Evolutionary conservation across 2,329 filamentous ascomycete species (phyloP), one percentile per base, ranked within the genome.

Genomic region (Xylariaceae sp.): DNA sequence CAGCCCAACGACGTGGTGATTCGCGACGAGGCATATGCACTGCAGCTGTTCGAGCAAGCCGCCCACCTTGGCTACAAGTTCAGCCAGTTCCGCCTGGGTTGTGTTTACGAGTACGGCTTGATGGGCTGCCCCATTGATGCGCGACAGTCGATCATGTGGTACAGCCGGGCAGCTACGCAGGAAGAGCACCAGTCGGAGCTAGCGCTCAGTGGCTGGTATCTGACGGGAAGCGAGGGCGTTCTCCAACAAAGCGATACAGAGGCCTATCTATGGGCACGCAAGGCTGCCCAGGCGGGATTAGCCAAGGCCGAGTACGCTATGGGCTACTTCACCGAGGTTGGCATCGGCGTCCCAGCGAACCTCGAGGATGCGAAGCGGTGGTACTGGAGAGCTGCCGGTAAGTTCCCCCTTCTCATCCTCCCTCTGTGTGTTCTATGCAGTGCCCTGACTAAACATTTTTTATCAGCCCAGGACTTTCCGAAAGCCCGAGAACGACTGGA

Each of bases 231-330:
- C 24, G 86, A 94, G 38, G 86, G 86, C 1, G 86, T 97, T 7
- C 67, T 98, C 37, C 80, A 85, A 54, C 90, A 96, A 62, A 94
- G 83, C 59, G 92, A 98, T 54, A 94, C 87, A 0, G 92, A 98
- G 61, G 92, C 92, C 1, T 98, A 96, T 60, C 75, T 98, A 2
- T 98, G 92, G 92, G 90, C 92, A 9, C 74, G 90, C 15, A 97
- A 96, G 64, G 90, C 92, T 2, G 92, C 92, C 0, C 78, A 82
- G 48, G 85, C 88, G 3, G 88, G 90, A 3, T 66, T 96, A 26
- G 81, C 88, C 6, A 98, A 97, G 69, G 92, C 92, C 0, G 86
- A 97, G 66, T 97, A 96, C 65, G 92, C 90, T 0, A 95, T 98
- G 85, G 92, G 92, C 0, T 96, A 97, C 65, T 96, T 94, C 59